Base-by-base conservation (phyloP, 1,284 basidiomycete species). In the Rhodotorula sp. region DNA sequence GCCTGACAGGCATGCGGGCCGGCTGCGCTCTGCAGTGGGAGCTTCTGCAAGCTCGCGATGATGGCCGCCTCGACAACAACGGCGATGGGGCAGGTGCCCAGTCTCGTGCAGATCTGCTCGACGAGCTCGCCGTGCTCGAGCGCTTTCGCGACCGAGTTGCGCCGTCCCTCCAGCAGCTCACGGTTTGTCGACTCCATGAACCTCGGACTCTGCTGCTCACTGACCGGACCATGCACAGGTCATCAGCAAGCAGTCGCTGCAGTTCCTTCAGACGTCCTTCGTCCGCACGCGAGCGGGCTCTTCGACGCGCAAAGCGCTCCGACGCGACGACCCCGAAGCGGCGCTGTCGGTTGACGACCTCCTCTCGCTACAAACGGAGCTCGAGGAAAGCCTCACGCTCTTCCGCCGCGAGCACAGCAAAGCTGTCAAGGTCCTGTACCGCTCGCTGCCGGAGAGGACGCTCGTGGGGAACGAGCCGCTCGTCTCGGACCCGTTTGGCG, bases 1-100 rank as follows among this genome's bases (percentile, higher is more conserved):
- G 97, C 82, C 82, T 97, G 54, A 93, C 90, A 64, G 92, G 93
- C 27, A 83, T 97, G 68, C 83, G 94, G 58, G 89, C 90, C 70
- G 91, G 92, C 0, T 92, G 90, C 4, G 86, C 88, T 46, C 81
- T 97, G 45, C 93, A 96, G 79, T 88, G 90, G 70, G 90, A 93
- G 61, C 81, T 97, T 48, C 87, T 90, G 25, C 86, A 77, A 17
- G 58, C 64, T 3, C 49, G 61, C 41, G 61, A 46, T 21, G 67
- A 64, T 41, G 66, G 64, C 1, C 48, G 14, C 42, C 44, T 58
- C 10, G 59, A 27, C 49, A 78, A 68, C 53, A 80, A 78, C 21
- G 84, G 82, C 70, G 81, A 78, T 83, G 0, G 83, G 89, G 73
- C 34, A 34, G 34, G 5, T 34, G 34, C 2, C 34, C 34, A 34